Base-by-base conservation (phyloP, 305 asterid genomes). In the Fraxinus angustifolia region DNA sequence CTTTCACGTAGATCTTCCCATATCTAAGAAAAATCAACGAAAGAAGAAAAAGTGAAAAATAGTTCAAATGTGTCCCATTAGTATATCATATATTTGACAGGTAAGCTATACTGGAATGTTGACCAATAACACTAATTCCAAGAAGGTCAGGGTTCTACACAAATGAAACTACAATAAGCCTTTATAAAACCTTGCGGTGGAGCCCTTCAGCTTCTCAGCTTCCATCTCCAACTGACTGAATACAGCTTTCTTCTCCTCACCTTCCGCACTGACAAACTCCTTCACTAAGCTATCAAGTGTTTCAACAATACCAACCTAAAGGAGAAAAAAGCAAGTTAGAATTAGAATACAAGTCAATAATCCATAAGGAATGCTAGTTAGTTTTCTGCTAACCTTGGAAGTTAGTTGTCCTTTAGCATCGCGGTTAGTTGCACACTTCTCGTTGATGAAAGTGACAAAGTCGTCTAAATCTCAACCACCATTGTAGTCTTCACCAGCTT, bases 401-500 rank as follows among this genome's bases (percentile, higher is more conserved):
- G 94, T 90, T 78, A 89, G 82, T 79, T 91, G 96, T 80, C 99
- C 98, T n/a, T 92, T 89, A 12, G 90, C 85, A 87, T 93, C 98
- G 74, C 98, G 95, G 85, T 89, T 92, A 79, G 97, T 93, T 79
- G 97, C 97, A 82, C 85, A 86, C 81, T 91, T 95, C 87, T 92
- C 97, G 73, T 95, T 95, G 84, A 93, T 92, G 84, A 95, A 95
- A 19, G 88, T 83, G 80, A 95, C 97, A 76, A 95, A 92, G 84
- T 89, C 98, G 17, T 91, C 96, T 34, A 91, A 30, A 84, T 91
- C 97, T 82, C 97, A 85, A 68, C 96, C 98, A 83, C 94, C 98
- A 6, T 92, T 96, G 86, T 90, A 93, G 81, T 92, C 96, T 87
- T 92, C 97, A 87, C 98, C 98, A 33, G 88, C 97, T 88, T 93